Percentiles rank a stretch among this genome's conserved stretches.
phyloP scores from a whole-genome alignment of 768 basidiomycete genomes.

The Leccinum imitatum region DNA sequence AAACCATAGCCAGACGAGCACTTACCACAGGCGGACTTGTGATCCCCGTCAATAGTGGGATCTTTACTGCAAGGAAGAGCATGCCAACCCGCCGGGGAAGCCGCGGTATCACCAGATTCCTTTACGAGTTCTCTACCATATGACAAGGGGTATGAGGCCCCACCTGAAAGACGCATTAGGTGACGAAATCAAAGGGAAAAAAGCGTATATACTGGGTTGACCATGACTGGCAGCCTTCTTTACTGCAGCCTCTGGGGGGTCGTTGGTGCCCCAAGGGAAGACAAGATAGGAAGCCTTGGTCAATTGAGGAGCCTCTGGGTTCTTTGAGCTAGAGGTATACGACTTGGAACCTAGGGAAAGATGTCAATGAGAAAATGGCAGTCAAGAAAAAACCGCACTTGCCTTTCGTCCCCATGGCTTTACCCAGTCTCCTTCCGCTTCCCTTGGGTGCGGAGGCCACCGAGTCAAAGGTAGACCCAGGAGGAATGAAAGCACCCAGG shows the following conservation, averaged over 20 bases:
- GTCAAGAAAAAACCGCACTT: not conserved
- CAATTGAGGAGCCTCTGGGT: slow-evolving; percentile 38
- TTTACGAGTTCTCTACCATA: too few relatives aligned
- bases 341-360: slow-evolving; percentile 9
- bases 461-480: slow-evolving; percentile 20
- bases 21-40: too few relatives aligned
- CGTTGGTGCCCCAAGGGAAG: slow-evolving; percentile 82
- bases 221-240: too few relatives aligned
- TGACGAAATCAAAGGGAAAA: too few relatives aligned
- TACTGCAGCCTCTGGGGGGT: slow-evolving; percentile 54
- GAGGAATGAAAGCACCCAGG: slow-evolving; percentile 26
- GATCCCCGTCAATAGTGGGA: too few relatives aligned
- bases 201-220: too few relatives aligned
- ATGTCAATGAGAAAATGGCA: not conserved
- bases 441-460: slow-evolving; percentile 7
- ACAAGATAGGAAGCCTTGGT: slow-evolving; percentile 61
- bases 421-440: slow-evolving; percentile 11
- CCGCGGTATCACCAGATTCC: too few relatives aligned
- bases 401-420: slow-evolving; percentile 3
- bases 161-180: not conserved
- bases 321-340: slow-evolving; percentile 41
- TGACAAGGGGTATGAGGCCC: too few relatives aligned
- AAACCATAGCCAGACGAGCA: too few relatives aligned
- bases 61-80: too few relatives aligned
- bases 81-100: too few relatives aligned